phyloP scores from a whole-genome alignment of 2,329 filamentous ascomycete species.

The Dactylellina cionopaga region DNA sequence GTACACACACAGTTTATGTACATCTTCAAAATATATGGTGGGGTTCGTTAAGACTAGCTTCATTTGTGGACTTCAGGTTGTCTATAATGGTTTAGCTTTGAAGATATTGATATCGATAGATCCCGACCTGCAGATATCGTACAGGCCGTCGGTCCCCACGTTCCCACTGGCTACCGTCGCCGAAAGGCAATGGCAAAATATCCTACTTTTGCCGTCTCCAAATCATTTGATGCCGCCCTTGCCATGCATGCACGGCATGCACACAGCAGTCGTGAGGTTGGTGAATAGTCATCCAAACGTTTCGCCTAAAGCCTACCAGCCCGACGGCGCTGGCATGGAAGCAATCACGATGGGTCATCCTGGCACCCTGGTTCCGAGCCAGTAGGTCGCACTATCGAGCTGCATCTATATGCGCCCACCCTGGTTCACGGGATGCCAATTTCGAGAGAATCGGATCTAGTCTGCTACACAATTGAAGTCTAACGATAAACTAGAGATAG shows the following conservation, averaged over 20 bases:
- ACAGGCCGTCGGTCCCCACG: neutral
- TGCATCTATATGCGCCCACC: slow-evolving; percentile 8
- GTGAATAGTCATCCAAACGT: neutral
- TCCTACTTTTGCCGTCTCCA: neutral
- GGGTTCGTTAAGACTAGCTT: slow-evolving; percentile 19
- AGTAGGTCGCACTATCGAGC: neutral
- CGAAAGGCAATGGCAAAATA: slow-evolving; percentile 8
- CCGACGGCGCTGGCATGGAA: no score
- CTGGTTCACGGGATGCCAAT: slow-evolving; percentile 24
- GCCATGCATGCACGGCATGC: neutral
- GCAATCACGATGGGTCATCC: neutral
- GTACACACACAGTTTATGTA: neutral
- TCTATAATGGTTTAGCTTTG: neutral
- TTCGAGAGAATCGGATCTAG: neutral
- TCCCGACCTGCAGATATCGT: slow-evolving; percentile 1
- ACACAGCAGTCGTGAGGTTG: neutral
- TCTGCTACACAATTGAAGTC: neutral
- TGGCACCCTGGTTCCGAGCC: neutral
- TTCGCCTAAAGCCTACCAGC: neutral
- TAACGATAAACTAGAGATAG: slow-evolving; percentile 10
- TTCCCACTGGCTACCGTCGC: neutral
- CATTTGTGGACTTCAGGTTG: neutral
- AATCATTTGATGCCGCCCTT: neutral
- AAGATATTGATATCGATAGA: neutral
- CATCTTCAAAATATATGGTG: neutral